Conservation (phyloP, 2,329 filamentous ascomycete species). For the Nannizziopsis arthrosporioides region DNA sequence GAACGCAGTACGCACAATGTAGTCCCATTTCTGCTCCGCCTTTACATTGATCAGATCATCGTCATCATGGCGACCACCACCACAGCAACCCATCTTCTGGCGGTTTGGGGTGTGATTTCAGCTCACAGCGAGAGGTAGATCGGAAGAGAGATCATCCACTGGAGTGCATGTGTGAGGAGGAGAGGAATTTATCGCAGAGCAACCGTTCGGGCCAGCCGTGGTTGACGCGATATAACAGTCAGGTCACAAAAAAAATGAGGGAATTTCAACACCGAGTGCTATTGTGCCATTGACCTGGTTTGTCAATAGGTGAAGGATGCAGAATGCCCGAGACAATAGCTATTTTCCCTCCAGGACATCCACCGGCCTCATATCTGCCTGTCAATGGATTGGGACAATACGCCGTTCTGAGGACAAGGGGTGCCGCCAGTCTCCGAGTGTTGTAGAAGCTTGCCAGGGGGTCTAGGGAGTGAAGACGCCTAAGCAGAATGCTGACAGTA, state of each 20-base stretch:
- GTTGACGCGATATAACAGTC: constrained; percentile 3
- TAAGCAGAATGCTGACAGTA: too few species aligned
- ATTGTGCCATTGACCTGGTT: neutral
- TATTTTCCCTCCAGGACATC: neutral
- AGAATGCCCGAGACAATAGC: neutral
- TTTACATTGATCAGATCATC: constrained; percentile 53
- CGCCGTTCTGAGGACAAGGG: too few species aligned
- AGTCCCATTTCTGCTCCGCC: constrained; percentile 88
- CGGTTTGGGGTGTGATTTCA: constrained; percentile 19
- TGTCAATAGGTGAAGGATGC: neutral
- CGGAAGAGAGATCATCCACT: neutral
- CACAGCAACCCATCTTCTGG: constrained; percentile 51
- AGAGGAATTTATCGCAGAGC: constrained; percentile 2
- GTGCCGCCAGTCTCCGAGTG: too few species aligned
- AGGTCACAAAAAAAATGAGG: neutral
- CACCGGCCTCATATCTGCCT: neutral
- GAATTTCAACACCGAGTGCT: neutral
- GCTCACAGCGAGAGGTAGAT: neutral
- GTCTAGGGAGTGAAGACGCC: too few species aligned
- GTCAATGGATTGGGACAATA: too few species aligned
- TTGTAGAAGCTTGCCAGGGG: too few species aligned
- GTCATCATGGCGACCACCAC: constrained; percentile 39
- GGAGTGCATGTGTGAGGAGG: neutral
- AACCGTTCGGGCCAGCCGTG: constrained; percentile 10
- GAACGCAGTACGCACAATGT: constrained; percentile 52